These are phyloP conservation scores for Durio zibethinus DNA, from an alignment of 345 rosid genomes.

Conservation along the genomic window DNA sequence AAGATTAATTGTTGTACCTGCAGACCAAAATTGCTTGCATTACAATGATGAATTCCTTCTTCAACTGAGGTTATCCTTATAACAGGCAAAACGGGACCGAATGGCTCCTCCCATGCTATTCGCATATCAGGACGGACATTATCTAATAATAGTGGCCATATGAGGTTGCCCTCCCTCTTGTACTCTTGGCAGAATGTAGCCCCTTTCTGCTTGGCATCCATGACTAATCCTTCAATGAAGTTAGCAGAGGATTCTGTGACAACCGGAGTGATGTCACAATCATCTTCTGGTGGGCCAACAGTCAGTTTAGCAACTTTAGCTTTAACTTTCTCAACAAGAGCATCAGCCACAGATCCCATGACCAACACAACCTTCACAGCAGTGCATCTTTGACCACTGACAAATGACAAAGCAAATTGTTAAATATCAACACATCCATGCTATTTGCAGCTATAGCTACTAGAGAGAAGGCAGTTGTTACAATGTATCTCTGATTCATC, in stretches of 20 bases:
- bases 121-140: slow-evolving; percentile 94
- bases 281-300: slow-evolving; percentile 81
- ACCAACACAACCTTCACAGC: slow-evolving; percentile 87
- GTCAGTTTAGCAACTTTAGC: slow-evolving; percentile 71
- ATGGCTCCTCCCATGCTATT: slow-evolving; percentile 98
- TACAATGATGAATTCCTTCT: slow-evolving; percentile 97
- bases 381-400: slow-evolving; percentile 94
- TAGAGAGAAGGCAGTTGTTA: neutral
- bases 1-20: slow-evolving; percentile 45
- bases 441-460: neutral
- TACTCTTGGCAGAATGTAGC: slow-evolving; percentile 95
- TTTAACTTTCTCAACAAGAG: slow-evolving; percentile 73
- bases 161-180: slow-evolving; percentile 88
- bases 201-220: slow-evolving; percentile 90
- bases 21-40: slow-evolving; percentile 96
- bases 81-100: slow-evolving; percentile 87
- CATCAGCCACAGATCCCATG: slow-evolving; percentile 79
- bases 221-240: slow-evolving; percentile 85
- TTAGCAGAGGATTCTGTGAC: slow-evolving; percentile 95
- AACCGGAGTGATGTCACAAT: slow-evolving; percentile 87
- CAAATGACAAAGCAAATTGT: neutral
- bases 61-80: slow-evolving; percentile 74
- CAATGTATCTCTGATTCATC: neutral
- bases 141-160: slow-evolving; percentile 90
- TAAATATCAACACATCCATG: neutral